Evolutionary conservation across 805 yeast genomes (phyloP).

Genomic region (Wickerhamiella nectarea): DNA sequence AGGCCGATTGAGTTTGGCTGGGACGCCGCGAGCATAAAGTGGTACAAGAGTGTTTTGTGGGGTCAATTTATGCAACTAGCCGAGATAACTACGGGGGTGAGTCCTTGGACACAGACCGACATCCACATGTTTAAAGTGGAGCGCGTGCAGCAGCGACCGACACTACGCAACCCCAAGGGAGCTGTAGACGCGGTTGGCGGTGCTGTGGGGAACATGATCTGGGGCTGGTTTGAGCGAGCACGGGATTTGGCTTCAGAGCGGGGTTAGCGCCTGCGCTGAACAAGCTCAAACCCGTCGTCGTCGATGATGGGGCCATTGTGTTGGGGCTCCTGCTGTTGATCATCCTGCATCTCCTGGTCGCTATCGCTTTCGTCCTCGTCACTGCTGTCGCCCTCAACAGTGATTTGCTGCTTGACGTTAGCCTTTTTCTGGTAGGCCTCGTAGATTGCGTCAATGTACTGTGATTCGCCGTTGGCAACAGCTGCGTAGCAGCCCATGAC

Average conservation of each 20-base stretch:
- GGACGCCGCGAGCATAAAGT: constrained; percentile 52
- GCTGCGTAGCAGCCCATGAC: constrained; percentile 55
- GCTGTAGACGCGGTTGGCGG: constrained; percentile 39
- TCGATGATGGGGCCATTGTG: constrained; percentile 64
- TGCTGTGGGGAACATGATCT: constrained; percentile 35
- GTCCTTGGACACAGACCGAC: constrained; percentile 41
- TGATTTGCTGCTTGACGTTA: constrained; percentile 25
- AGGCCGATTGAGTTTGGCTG: constrained; percentile 44
- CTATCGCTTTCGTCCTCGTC: constrained; percentile 32
- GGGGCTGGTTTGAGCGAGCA: constrained; percentile 17
- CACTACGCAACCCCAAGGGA: constrained; percentile 29
- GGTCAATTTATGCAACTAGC: constrained; percentile 29
- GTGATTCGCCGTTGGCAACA: constrained; percentile 40
- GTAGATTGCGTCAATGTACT: constrained; percentile 38
- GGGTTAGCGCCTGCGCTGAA: constrained; percentile 51
- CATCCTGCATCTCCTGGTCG: constrained; percentile 29
- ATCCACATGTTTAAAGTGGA: constrained; percentile 39
- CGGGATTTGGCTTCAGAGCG: background rate
- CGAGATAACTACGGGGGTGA: constrained; percentile 27
- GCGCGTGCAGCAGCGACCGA: constrained; percentile 30
- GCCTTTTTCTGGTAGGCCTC: constrained; percentile 40
- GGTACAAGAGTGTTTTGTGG: constrained; percentile 62
- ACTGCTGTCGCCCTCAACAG: constrained; percentile 40
- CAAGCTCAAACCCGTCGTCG: constrained; percentile 90
- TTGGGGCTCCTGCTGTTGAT: constrained; percentile 29